phyloP scores from a whole-genome alignment of 2,329 filamentous ascomycete genomes.

The Grosmannia huntii region DNA sequence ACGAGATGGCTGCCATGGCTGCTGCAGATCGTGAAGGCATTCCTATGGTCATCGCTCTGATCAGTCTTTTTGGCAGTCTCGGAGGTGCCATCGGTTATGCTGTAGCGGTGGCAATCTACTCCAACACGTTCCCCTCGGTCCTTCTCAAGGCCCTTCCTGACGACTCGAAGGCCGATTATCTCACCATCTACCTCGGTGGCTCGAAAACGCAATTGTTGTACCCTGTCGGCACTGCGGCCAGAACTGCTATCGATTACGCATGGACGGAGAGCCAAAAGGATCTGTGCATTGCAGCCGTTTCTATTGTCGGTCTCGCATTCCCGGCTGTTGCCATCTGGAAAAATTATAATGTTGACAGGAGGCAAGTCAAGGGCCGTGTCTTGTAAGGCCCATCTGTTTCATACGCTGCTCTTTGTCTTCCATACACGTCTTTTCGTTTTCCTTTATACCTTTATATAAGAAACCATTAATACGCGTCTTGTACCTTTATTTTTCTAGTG shows the following conservation, averaged over 20 bases:
- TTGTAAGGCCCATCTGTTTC: background rate
- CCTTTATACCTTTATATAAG: too few relatives aligned
- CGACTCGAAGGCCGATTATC: slow-evolving; percentile 21
- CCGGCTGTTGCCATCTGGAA: slow-evolving; percentile 4
- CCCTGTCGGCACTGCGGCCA: slow-evolving; percentile 30
- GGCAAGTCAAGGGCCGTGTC: slow-evolving; percentile 7
- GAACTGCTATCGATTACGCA: slow-evolving; percentile 41
- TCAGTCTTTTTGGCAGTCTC: slow-evolving; percentile 43
- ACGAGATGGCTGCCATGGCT: slow-evolving; percentile 46
- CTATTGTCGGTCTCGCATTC: slow-evolving; percentile 13
- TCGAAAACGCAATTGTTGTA: slow-evolving; percentile 38
- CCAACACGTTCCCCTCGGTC: slow-evolving; percentile 37
- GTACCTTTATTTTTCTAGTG: too few relatives aligned
- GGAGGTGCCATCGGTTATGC: slow-evolving; percentile 45
- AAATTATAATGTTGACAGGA: background rate
- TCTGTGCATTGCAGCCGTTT: slow-evolving; percentile 32
- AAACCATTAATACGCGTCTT: too few relatives aligned
- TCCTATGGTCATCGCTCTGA: slow-evolving; percentile 42
- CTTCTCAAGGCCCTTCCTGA: slow-evolving; percentile 36
- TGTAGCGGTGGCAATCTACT: slow-evolving; percentile 49
- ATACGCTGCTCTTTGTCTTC: too few relatives aligned
- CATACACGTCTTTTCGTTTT: too few relatives aligned
- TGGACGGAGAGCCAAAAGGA: slow-evolving; percentile 35
- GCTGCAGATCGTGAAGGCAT: slow-evolving; percentile 42
- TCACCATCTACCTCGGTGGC: slow-evolving; percentile 33